phyloP scores from a whole-genome alignment of 78 protist species.

The Speleostelium caveatum region DNA sequence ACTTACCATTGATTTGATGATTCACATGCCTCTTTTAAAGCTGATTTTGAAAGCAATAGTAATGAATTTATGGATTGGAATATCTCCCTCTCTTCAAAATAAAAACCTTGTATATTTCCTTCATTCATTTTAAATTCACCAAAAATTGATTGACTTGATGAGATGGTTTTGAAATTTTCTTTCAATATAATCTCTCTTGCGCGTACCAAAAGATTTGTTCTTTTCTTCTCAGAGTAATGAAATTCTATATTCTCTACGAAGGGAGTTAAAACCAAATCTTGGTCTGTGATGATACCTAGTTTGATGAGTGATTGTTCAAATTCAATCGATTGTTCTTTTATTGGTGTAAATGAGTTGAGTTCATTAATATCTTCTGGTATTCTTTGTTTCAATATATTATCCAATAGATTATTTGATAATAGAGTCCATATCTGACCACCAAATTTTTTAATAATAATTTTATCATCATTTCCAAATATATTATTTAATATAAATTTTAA shows the following conservation, averaged over 20 bases:
- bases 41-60: background rate
- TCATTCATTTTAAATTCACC: constrained; percentile 11
- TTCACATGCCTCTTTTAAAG: constrained; percentile 11
- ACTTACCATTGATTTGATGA: constrained; percentile 7
- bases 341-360: background rate
- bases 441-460: background rate
- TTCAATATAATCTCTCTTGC: constrained; percentile 44
- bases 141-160: constrained; percentile 31
- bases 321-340: constrained; percentile 9
- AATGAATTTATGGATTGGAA: constrained; percentile 9
- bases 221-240: constrained; percentile 62
- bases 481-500: constrained; percentile 19
- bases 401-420: background rate
- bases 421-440: constrained; percentile 34
- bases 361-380: constrained; percentile 36
- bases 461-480: constrained; percentile 21
- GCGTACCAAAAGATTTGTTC: constrained; percentile 1
- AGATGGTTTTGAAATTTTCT: constrained; percentile 32
- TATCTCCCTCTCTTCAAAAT: constrained; percentile 31
- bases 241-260: constrained; percentile 38
- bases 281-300: background rate
- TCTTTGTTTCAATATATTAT: background rate
- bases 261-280: background rate
- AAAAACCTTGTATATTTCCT: constrained; percentile 20
- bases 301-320: constrained; percentile 10